A percentile compares a stretch with the other conserved stretches of the same genome.
phyloP scores from a whole-genome alignment of 192 early-diverging fungal genomes.

The Chytriomyces hyalinus region DNA sequence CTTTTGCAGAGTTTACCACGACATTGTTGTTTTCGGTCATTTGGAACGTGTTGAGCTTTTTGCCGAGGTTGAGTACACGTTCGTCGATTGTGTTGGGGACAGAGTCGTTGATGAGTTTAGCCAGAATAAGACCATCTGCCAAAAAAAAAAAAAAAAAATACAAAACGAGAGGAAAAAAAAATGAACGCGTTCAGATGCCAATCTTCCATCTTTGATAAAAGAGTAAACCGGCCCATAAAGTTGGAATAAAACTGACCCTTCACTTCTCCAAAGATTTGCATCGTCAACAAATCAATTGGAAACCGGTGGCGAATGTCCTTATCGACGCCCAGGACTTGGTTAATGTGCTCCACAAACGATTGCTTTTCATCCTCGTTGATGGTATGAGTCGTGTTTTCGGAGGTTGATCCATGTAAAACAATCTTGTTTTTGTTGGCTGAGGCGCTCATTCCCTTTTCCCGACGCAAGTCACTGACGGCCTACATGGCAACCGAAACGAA shows the following conservation, averaged over 20 bases:
- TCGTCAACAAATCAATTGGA: conserved; percentile 90
- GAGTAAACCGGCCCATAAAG: background rate
- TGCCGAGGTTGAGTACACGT: conserved; percentile 90
- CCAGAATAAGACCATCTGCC: conserved; percentile 81
- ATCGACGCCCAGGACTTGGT: conserved; percentile 82
- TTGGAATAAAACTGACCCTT: conserved; percentile 60
- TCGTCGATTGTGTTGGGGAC: conserved; percentile 97
- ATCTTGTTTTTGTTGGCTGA: conserved; percentile 76
- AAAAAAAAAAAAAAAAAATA: background rate
- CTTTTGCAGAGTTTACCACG: conserved; percentile 98
- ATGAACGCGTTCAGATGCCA: no score
- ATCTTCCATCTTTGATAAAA: background rate
- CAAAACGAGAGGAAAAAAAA: no score
- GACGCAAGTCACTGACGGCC: conserved; percentile 52
- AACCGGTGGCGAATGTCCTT: conserved; percentile 81
- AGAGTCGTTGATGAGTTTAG: conserved; percentile 98
- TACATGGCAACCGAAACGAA: background rate
- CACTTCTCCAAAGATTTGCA: conserved; percentile 97
- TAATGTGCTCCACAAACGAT: conserved; percentile 94
- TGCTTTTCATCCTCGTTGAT: conserved; percentile 99
- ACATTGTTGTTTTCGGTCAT: conserved; percentile 99
- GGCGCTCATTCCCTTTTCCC: conserved; percentile 53
- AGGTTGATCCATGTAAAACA: conserved; percentile 77
- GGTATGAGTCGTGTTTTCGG: conserved; percentile 90
- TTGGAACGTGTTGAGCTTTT: conserved; percentile 91